Evolutionary conservation across 805 yeast species (phyloP).

Genomic region (Zygoascus tannicola): DNA sequence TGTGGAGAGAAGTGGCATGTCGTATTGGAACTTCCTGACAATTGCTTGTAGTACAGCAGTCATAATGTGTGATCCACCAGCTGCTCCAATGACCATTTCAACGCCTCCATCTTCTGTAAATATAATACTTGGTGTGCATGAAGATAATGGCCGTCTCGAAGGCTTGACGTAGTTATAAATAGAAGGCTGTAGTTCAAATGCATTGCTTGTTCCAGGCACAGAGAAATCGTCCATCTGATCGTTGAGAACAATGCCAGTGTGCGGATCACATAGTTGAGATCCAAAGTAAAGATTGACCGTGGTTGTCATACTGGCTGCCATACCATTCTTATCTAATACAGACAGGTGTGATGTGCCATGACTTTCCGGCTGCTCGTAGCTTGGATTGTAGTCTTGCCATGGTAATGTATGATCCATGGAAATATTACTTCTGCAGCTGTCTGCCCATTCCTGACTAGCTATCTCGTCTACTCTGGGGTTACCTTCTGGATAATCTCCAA

Average conservation of each 20-base stretch:
- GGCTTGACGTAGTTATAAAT: conserved; percentile 69
- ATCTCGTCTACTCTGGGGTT: conserved; percentile 35
- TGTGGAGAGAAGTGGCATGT: conserved; percentile 52
- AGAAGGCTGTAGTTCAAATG: conserved; percentile 76
- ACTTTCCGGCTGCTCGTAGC: conserved; percentile 66
- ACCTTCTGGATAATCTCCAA: conserved; percentile 54
- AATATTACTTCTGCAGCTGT: conserved; percentile 40
- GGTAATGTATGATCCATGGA: conserved; percentile 47
- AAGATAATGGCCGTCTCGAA: conserved; percentile 72
- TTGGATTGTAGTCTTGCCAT: conserved; percentile 73
- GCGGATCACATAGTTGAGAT: conserved; percentile 66
- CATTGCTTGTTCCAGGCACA: conserved; percentile 55
- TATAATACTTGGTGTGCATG: conserved; percentile 69
- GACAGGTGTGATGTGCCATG: conserved; percentile 89
- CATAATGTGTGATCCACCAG: conserved; percentile 86
- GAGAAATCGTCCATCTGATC: conserved; percentile 95
- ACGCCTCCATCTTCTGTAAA: conserved; percentile 33
- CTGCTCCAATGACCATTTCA: conserved; percentile 75
- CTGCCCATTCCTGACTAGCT: conserved; percentile 49
- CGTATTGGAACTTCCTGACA: conserved; percentile 51
- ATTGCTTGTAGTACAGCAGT: conserved; percentile 79
- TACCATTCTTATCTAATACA: conserved; percentile 60
- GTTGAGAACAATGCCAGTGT: conserved; percentile 75
- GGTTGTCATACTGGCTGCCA: conserved; percentile 81
- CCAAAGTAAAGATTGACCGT: conserved; percentile 84